Conservation (phyloP, 768 basidiomycete species). For the Xerocomellus intermedius region DNA sequence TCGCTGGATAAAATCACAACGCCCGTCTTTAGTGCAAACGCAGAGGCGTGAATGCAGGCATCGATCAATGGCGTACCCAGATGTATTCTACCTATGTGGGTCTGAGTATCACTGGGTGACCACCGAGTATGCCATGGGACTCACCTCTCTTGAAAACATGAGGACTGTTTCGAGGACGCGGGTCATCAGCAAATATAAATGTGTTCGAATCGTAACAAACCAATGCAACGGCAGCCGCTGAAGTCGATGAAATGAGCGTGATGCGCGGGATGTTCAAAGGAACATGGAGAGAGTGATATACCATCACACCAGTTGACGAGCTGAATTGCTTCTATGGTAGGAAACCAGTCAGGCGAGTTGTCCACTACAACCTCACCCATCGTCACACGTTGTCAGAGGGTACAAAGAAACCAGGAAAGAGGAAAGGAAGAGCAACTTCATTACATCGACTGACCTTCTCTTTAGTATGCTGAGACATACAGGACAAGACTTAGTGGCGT, state of each 20-base stretch:
- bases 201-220: slow-evolving; percentile 17
- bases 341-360: slow-evolving; percentile 9
- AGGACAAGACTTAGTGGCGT: neutral
- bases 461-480: neutral
- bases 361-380: slow-evolving; percentile 15
- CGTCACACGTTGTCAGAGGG: neutral
- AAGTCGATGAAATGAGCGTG: neutral
- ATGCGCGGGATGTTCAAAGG: neutral
- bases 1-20: neutral
- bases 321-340: slow-evolving; percentile 10
- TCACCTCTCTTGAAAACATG: slow-evolving; percentile 23
- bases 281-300: neutral
- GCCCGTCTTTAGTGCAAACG: neutral
- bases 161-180: slow-evolving; percentile 2
- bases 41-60: neutral
- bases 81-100: slow-evolving; percentile 15
- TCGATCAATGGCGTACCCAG: slow-evolving; percentile 15
- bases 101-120: neutral
- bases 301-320: slow-evolving; percentile 17
- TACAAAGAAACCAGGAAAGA: neutral
- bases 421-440: neutral
- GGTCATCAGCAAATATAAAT: neutral
- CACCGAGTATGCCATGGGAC: neutral
- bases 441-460: neutral
- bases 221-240: slow-evolving; percentile 16